phyloP scores from a whole-genome alignment of 352 stramenopile genomes.

The Phytophthora pini region DNA sequence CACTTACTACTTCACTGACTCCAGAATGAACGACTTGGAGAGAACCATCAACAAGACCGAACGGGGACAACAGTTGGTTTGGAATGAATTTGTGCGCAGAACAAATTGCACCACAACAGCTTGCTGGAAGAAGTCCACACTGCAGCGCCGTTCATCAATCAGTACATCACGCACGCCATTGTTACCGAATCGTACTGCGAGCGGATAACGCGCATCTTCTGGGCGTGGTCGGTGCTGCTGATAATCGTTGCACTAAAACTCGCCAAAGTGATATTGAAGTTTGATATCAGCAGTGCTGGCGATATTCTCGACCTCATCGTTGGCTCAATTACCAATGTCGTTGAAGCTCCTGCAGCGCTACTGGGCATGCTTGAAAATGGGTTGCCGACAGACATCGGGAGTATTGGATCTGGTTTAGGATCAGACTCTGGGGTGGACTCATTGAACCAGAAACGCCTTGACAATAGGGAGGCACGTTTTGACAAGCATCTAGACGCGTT shows the following conservation, averaged over 20 bases:
- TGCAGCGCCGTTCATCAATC: constrained; percentile 10
- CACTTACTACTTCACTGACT: not conserved
- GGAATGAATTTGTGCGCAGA: not conserved
- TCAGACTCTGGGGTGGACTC: too few relatives aligned
- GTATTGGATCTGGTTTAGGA: not conserved
- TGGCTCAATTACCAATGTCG: not conserved
- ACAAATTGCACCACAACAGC: constrained; percentile 7
- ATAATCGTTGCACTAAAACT: not conserved
- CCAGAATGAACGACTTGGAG: constrained; percentile 6
- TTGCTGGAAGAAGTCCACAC: constrained; percentile 14
- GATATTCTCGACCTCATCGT: constrained; percentile 9
- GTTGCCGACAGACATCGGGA: constrained; percentile 1
- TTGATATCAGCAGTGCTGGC: not conserved
- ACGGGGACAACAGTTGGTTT: not conserved
- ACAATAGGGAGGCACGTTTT: constrained; percentile 10
- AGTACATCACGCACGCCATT: constrained; percentile 8
- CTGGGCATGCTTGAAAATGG: constrained; percentile 14
- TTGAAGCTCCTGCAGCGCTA: not conserved
- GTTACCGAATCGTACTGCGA: constrained; percentile 7
- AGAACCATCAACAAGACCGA: constrained; percentile 3
- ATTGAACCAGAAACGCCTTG: not conserved
- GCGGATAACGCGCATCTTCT: not conserved
- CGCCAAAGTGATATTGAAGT: not conserved
- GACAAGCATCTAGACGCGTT: not conserved
- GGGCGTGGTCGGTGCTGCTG: not conserved